A percentile compares a stretch with the other conserved stretches of the same genome.
These are phyloP conservation scores for Metarhizium sp. DNA, from an alignment of 2,329 filamentous ascomycete species.

Conservation along the genomic window DNA sequence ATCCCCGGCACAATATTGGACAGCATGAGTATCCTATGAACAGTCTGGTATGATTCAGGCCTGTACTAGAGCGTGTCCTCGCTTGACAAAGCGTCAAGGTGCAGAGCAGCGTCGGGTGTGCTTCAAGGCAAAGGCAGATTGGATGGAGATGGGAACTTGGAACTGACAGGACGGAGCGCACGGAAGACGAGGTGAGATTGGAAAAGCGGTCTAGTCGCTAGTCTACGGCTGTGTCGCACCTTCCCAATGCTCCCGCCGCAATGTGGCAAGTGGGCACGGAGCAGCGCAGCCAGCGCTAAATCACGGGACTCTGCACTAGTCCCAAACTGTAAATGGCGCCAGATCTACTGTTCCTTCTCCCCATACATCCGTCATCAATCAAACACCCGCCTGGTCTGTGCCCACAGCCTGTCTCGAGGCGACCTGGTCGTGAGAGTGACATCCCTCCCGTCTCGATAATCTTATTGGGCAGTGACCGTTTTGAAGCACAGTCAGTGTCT, in stretches of 20 bases:
- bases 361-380: not conserved
- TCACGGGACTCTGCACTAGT: constrained; percentile 4
- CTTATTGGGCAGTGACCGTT: no score
- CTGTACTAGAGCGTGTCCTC: not conserved
- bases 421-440: no score
- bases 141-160: not conserved
- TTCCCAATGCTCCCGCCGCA: not conserved
- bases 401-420: not conserved
- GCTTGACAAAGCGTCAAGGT: not conserved
- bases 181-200: not conserved
- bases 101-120: not conserved
- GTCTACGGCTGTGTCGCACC: not conserved
- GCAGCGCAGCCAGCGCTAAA: not conserved
- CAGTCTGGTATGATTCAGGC: no score
- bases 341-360: not conserved
- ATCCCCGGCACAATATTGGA: no score
- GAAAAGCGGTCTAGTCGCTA: not conserved
- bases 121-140: not conserved
- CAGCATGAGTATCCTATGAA: no score
- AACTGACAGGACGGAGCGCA: not conserved
- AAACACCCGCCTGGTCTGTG: constrained; percentile 3
- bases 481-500: no score
- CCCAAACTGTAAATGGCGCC: not conserved
- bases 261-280: not conserved
- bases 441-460: no score